Conservation (phyloP, 805 yeast genomes). For the Starmera dryadoides region DNA sequence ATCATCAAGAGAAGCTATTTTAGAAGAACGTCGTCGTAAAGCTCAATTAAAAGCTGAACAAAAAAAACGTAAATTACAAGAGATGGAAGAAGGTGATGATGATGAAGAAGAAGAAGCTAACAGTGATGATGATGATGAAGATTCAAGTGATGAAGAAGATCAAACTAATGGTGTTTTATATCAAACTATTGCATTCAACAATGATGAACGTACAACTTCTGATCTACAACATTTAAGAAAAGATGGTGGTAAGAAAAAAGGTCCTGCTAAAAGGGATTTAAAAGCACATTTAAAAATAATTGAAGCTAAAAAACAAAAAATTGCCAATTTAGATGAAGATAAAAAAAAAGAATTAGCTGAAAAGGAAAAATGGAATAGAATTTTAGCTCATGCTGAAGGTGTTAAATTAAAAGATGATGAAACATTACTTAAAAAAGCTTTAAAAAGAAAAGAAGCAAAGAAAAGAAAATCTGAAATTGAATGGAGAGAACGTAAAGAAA, state of each 20-base stretch:
- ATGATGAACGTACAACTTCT: conserved; percentile 73
- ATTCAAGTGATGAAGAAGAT: conserved; percentile 25
- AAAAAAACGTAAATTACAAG: conserved; percentile 33
- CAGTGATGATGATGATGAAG: conserved; percentile 28
- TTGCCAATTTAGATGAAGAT: conserved; percentile 54
- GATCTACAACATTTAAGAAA: conserved; percentile 57
- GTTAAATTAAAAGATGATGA: conserved; percentile 86
- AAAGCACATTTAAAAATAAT: conserved; percentile 73
- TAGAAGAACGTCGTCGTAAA: conserved; percentile 54
- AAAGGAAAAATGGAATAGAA: conserved; percentile 79
- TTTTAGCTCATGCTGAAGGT: conserved; percentile 85
- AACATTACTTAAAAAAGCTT: conserved; percentile 73
- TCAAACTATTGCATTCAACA: conserved; percentile 76
- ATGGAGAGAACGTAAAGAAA: conserved; percentile 86
- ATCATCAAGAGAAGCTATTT: conserved; percentile 72
- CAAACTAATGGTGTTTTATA: conserved; percentile 46
- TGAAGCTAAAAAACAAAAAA: conserved; percentile 64
- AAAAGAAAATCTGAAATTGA: conserved; percentile 84
- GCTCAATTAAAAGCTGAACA: conserved; percentile 25
- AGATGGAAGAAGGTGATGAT: conserved; percentile 27
- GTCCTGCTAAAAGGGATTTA: conserved; percentile 79
- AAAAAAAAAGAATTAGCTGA: conserved; percentile 51
- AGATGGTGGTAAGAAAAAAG: conserved; percentile 53
- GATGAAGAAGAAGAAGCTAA: conserved; percentile 34
- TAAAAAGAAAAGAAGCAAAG: conserved; percentile 74